Conservation (phyloP, 345 rosid genomes). For the Lenwebbia sp. region DNA sequence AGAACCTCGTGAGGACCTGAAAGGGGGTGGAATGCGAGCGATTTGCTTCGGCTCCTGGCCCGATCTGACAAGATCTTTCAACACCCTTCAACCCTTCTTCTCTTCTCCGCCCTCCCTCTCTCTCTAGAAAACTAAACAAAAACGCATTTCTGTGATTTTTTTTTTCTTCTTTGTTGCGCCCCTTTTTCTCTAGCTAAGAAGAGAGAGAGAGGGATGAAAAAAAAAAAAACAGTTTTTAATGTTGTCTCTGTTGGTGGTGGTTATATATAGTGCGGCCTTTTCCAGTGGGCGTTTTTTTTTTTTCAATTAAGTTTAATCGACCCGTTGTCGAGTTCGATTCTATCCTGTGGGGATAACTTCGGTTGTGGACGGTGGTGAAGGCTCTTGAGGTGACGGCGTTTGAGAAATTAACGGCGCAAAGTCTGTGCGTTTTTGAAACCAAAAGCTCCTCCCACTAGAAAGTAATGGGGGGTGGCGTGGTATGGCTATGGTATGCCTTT, state of each 20-base stretch:
- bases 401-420: constrained; percentile 5
- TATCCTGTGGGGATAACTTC: neutral
- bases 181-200: neutral
- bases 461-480: no score
- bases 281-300: constrained; percentile 5
- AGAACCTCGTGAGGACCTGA: constrained; percentile 1
- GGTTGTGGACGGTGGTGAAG: neutral
- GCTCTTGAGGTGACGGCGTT: constrained; percentile 6
- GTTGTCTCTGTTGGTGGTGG: neutral
- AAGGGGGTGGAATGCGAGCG: constrained; percentile 16
- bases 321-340: neutral
- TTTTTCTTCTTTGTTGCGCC: neutral
- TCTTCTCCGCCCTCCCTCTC: neutral
- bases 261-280: constrained; percentile 16
- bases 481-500: no score
- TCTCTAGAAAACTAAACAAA: constrained; percentile 8
- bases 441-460: no score
- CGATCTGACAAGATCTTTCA: constrained; percentile 39
- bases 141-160: constrained; percentile 10
- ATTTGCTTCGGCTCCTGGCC: constrained; percentile 2
- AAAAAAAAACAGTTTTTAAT: neutral
- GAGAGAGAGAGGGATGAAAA: neutral
- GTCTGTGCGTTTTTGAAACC: neutral
- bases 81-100: neutral
- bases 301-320: neutral